Base-by-base conservation (phyloP, 306 rosid species). In the Prosopis cineraria region DNA sequence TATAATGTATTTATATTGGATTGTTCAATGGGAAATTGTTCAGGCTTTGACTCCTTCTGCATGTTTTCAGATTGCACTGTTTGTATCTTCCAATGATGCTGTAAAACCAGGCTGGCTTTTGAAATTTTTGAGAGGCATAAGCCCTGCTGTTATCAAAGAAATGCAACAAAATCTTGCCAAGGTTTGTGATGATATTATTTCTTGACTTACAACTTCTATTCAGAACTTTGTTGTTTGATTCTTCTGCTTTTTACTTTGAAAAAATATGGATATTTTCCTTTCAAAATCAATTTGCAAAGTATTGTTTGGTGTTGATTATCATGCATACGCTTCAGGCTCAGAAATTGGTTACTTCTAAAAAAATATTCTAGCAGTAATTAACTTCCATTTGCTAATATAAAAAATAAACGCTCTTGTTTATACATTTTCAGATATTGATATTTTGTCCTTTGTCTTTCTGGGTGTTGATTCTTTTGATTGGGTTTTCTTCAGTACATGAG, bases 41-140 rank as follows among this genome's bases (percentile, higher is more conserved):
- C 24, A 56, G 43, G 45, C 22, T 39, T 69, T 78, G 62, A 76
- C 39, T n/a, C n/a, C 52, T 64, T 79, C 73, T 20, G 76, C 24
- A 3, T 70, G 37, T 68, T 31, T 79, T 83, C 88, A 85, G 88
- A 82, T 85, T 37, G 81, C 88, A 37, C 36, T 95, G 73, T 95
- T 95, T 85, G 84, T 89, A 78, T 91, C 98, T 20, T 89, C 98
- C 41, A 47, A 80, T 53, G 97, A 92, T 5, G 98, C 98, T 34
- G 17, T 87, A 39, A 86, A 85, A 79, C 80, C 91, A 14, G 93
- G 93, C 5, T 95, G 96, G 96, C 93, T 95, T 76, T 66, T 92
- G 80, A 86, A 85, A 34, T 91, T 74, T 87, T 87, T 95, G 68
- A 91, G 74, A 87, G 85, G 83, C 70, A 79, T 89, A 53, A 78